Evolutionary conservation across 2,329 filamentous ascomycete species (phyloP).

Genomic region (Sporothrix globosa): DNA sequence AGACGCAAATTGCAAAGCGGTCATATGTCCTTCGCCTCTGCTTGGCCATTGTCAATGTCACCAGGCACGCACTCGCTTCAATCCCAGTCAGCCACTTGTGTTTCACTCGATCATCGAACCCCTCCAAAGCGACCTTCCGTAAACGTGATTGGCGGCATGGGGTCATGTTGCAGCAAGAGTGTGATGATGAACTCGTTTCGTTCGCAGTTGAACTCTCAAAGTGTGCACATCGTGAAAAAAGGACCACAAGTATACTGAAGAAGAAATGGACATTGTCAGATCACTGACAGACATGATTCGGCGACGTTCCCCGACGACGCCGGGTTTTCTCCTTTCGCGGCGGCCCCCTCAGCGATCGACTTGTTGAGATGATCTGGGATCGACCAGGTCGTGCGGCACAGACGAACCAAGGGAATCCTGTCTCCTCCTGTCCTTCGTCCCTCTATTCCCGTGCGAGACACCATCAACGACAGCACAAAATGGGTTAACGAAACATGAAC

Average conservation of each 20-base stretch:
- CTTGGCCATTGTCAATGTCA: not conserved
- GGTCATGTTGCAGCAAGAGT: conserved; percentile 1
- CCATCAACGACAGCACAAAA: not conserved
- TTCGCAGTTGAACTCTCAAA: not conserved
- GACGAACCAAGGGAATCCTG: not conserved
- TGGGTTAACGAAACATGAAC: not conserved
- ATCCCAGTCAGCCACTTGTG: not conserved
- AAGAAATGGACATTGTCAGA: not conserved
- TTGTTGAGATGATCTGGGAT: conserved; percentile 13
- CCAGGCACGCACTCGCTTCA: not conserved
- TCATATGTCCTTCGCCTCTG: not conserved
- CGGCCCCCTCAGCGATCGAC: conserved; percentile 4
- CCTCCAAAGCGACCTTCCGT: not conserved
- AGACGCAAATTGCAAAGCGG: not conserved
- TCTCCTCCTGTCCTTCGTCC: not conserved
- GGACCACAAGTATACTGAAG: not conserved
- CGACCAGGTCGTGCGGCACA: conserved; percentile 19
- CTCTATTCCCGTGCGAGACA: conserved; percentile 8
- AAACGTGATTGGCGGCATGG: not conserved
- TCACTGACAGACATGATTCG: not conserved
- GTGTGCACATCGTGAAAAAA: not conserved
- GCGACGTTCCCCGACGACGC: conserved; percentile 14
- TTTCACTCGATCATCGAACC: not conserved
- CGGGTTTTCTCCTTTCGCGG: not conserved
- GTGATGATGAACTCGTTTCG: not conserved